Evolutionary conservation across 257 asterid genomes (phyloP).

Genomic region (Solanum neorickii): DNA sequence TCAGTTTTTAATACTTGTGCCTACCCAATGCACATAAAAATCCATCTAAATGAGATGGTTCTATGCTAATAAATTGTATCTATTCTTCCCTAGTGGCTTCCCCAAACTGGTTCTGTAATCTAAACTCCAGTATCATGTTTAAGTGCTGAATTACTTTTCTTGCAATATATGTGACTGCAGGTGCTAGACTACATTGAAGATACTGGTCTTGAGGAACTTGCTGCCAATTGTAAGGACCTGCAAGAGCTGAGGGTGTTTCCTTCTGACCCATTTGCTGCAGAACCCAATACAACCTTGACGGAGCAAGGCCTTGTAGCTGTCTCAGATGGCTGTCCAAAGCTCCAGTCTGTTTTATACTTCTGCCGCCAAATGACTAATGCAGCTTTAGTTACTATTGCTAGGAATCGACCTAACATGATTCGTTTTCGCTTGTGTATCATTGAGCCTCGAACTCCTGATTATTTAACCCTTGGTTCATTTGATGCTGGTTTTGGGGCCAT

Average conservation of each 20-base stretch:
- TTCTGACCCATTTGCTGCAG: constrained; percentile 78
- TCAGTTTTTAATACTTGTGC: background rate
- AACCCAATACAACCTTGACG: constrained; percentile 66
- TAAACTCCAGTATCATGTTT: background rate
- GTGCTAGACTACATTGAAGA: constrained; percentile 92
- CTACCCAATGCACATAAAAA: background rate
- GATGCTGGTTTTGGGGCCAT: constrained; percentile 94
- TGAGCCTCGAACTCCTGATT: constrained; percentile 73
- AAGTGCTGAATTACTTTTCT: background rate
- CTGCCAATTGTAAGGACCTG: constrained; percentile 73
- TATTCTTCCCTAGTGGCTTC: background rate
- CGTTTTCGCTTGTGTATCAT: constrained; percentile 81
- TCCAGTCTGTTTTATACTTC: constrained; percentile 78
- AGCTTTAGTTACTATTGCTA: constrained; percentile 67
- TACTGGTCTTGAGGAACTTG: constrained; percentile 64
- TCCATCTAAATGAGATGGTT: background rate
- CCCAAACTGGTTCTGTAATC: background rate
- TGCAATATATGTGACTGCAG: constrained; percentile 21
- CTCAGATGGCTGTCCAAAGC: constrained; percentile 89
- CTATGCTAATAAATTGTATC: background rate
- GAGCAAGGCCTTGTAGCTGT: constrained; percentile 88
- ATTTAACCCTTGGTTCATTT: constrained; percentile 62
- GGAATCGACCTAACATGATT: constrained; percentile 56
- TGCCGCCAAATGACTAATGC: constrained; percentile 98
- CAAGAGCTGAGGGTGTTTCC: constrained; percentile 93